Evolutionary conservation across 352 stramenopile genomes (phyloP).

Genomic region (Phytophthora cryptogea): DNA sequence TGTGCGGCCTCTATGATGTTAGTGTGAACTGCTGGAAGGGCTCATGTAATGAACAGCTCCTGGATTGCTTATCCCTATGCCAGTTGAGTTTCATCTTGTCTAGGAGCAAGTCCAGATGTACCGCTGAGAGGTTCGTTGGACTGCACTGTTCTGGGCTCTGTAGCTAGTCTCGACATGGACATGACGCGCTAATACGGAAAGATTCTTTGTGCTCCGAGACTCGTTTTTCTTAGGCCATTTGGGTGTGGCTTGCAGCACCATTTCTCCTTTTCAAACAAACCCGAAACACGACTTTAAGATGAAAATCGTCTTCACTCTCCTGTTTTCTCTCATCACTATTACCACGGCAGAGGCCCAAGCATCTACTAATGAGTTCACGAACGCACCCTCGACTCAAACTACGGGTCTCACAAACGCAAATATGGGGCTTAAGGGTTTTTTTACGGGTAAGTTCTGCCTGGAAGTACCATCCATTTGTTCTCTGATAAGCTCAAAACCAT

Average conservation of each 20-base stretch:
- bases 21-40: not conserved
- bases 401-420: too few species aligned
- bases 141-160: too few species aligned
- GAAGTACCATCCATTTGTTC: too few species aligned
- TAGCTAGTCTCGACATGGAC: too few species aligned
- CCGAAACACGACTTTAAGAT: not conserved
- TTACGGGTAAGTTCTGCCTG: too few species aligned
- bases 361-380: not conserved
- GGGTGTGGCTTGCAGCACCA: not conserved
- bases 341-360: not conserved
- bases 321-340: not conserved
- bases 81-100: not conserved
- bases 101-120: conserved; percentile 6
- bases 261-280: not conserved
- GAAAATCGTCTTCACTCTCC: not conserved
- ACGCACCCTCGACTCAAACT: not conserved
- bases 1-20: not conserved
- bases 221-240: too few species aligned
- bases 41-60: conserved; percentile 7
- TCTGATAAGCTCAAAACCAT: not conserved
- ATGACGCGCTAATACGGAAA: too few species aligned
- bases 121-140: not conserved
- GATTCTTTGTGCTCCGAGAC: too few species aligned
- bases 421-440: too few species aligned
- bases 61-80: not conserved